Base-by-base conservation (phyloP, 495 filamentous ascomycete genomes). In the Aspergillus asperescens region DNA sequence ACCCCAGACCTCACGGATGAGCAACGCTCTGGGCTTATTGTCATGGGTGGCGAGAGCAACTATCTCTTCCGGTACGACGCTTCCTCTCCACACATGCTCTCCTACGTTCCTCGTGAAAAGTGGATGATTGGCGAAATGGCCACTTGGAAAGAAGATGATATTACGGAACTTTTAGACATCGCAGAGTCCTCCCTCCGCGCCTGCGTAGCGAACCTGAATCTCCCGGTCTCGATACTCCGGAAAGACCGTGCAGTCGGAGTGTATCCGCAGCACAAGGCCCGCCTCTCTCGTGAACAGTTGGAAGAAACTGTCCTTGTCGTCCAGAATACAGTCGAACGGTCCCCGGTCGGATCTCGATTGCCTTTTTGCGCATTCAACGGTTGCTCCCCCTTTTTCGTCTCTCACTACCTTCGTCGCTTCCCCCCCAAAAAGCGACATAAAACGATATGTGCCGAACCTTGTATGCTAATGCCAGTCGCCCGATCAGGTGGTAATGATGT, bases 331-430 rank as follows among this genome's bases (percentile, higher is more conserved):
- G 78, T 97, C 0, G 90, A 96, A 64, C 77, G 90, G 37, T 92
- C 86, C 29, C 71, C 77, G 1, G 81, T 85, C 1, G 85, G 84
- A 0, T 69, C 75, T 13, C 67, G 81, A 4, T 71, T 99, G 16
- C 93, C 94, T 1, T 99, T 99, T 63, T 99, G 94, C 63, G 94
- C 93, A 19, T 99, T 99, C 74, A 97, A 99, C 66, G 93, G 83
- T 78, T 43, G 48, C 15, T 20, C 42, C 28, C 38, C 34, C 39
- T 28, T 31, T 27, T 44, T 29, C n/a, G 7, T 29, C 32, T 23
- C 6, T 37, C 28, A 35, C 16, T 50, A 7, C 29, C 38, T 9
- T 16, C 28, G 22, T 13, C 9, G 18, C 16, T 43, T 19, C 29
- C 34, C 39, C 19, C 16, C 10, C 43, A 24, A 19, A 35, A 23